Conservation (phyloP, 495 filamentous ascomycete genomes). For the Aspergillus bridgeri region DNA sequence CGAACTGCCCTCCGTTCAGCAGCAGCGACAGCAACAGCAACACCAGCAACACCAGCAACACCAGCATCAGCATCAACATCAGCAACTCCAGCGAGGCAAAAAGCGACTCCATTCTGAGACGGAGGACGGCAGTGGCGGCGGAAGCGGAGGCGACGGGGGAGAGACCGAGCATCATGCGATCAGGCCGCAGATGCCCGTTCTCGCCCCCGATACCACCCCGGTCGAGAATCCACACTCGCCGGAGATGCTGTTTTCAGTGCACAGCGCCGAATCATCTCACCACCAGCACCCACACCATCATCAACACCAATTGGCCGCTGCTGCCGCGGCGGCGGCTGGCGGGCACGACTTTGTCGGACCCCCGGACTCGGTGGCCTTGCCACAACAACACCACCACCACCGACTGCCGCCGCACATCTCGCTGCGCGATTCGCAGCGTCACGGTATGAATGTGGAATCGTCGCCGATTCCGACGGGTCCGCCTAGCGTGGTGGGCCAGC, state of each 20-base stretch:
- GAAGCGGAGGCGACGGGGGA: conserved; percentile 19
- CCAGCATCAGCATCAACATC: background rate
- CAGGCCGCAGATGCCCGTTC: conserved; percentile 27
- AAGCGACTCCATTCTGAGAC: conserved; percentile 32
- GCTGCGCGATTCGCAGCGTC: conserved; percentile 26
- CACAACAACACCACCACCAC: conserved; percentile 69
- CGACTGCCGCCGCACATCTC: conserved; percentile 62
- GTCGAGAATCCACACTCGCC: conserved; percentile 28
- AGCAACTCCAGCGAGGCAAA: conserved; percentile 16
- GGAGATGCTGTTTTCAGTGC: conserved; percentile 32
- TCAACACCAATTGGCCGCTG: background rate
- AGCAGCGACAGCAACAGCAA: background rate
- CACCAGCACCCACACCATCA: conserved; percentile 17
- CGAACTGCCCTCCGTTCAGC: conserved; percentile 24
- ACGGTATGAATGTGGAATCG: conserved; percentile 26
- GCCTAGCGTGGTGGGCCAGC: conserved; percentile 73
- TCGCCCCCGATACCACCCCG: conserved; percentile 25
- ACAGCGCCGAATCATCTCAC: conserved; percentile 22
- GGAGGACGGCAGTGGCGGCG: conserved; percentile 13
- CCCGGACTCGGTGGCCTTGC: conserved; percentile 25
- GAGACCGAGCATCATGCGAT: conserved; percentile 26
- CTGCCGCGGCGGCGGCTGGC: background rate
- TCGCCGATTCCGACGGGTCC: conserved; percentile 35
- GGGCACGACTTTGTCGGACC: conserved; percentile 27
- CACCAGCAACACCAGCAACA: conserved; percentile 1